Percentiles rank a stretch among this genome's conserved stretches.
These are phyloP conservation scores for Mycena pura DNA, from an alignment of 768 basidiomycete species.

Conservation along the genomic window DNA sequence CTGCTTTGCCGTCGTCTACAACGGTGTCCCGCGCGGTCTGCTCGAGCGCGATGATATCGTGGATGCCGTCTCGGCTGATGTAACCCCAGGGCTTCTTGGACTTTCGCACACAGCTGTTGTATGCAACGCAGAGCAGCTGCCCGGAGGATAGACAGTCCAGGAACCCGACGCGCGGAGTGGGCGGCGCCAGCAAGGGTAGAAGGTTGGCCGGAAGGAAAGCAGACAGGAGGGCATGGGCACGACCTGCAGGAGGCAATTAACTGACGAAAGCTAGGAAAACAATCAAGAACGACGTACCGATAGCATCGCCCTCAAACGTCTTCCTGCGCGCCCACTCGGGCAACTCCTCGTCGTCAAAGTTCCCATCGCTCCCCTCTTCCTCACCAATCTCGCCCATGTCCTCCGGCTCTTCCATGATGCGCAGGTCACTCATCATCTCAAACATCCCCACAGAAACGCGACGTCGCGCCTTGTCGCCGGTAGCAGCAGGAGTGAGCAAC, in stretches of 20 bases:
- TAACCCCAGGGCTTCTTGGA: constrained; percentile 91
- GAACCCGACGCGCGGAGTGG: constrained; percentile 47
- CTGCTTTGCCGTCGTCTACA: constrained; percentile 39
- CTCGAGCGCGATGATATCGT: constrained; percentile 78
- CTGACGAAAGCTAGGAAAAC: neutral
- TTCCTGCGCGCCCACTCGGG: constrained; percentile 79
- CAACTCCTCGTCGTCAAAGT: constrained; percentile 72
- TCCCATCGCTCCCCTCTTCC: constrained; percentile 49
- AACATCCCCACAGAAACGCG: constrained; percentile 68
- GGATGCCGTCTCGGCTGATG: constrained; percentile 77
- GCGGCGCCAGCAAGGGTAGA: constrained; percentile 41
- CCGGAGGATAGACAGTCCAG: constrained; percentile 72
- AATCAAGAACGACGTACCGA: constrained; percentile 54
- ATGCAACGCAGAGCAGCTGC: constrained; percentile 79
- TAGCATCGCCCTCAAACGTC: constrained; percentile 58
- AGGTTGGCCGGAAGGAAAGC: constrained; percentile 66
- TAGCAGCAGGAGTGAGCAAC: constrained; percentile 11
- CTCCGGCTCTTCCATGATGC: constrained; percentile 63
- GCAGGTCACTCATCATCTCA: constrained; percentile 56
- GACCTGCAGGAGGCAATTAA: constrained; percentile 49
- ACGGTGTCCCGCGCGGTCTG: constrained; percentile 43
- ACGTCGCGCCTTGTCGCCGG: constrained; percentile 23
- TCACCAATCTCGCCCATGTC: constrained; percentile 56
- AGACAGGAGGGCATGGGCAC: constrained; percentile 66
- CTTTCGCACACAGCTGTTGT: constrained; percentile 81